phyloP scores from a whole-genome alignment of 2,329 filamentous ascomycete species.

The Chrysoporthe puriensis region DNA sequence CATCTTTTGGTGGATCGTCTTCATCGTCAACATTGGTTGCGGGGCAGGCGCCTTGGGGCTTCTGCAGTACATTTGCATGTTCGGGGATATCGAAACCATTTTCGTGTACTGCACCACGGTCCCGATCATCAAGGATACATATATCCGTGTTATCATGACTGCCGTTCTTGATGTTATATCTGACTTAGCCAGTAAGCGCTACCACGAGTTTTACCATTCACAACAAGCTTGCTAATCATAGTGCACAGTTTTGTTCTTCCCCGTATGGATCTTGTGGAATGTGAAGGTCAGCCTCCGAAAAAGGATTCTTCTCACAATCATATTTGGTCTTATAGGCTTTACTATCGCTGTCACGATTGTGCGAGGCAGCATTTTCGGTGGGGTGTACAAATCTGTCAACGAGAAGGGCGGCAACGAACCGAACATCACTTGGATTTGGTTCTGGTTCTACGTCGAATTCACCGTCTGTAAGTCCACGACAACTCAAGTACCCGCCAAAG shows the following conservation, averaged over 20 bases:
- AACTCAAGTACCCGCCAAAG: no score
- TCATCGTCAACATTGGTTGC: slow-evolving; percentile 23
- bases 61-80: slow-evolving; percentile 24
- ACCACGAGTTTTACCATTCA: no score
- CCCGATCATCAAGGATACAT: not conserved
- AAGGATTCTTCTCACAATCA: slow-evolving; percentile 26
- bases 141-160: slow-evolving; percentile 11
- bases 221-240: not conserved
- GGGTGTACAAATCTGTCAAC: slow-evolving; percentile 21
- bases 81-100: slow-evolving; percentile 23
- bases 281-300: slow-evolving; percentile 27
- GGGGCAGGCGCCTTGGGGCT: slow-evolving; percentile 20
- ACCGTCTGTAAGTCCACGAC: slow-evolving; percentile 15
- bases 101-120: slow-evolving; percentile 19
- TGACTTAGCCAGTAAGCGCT: slow-evolving; percentile 28
- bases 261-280: slow-evolving; percentile 29
- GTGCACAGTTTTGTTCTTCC: slow-evolving; percentile 27
- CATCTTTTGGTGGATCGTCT: slow-evolving; percentile 30
- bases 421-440: slow-evolving; percentile 27
- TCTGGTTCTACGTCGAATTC: slow-evolving; percentile 31
- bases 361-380: slow-evolving; percentile 29
- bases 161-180: slow-evolving; percentile 26
- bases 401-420: not conserved
- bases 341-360: slow-evolving; percentile 32
- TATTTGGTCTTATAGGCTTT: slow-evolving; percentile 29